Evolutionary conservation across 805 yeast genomes (phyloP).

Genomic region (Metschnikowia koreensis): DNA sequence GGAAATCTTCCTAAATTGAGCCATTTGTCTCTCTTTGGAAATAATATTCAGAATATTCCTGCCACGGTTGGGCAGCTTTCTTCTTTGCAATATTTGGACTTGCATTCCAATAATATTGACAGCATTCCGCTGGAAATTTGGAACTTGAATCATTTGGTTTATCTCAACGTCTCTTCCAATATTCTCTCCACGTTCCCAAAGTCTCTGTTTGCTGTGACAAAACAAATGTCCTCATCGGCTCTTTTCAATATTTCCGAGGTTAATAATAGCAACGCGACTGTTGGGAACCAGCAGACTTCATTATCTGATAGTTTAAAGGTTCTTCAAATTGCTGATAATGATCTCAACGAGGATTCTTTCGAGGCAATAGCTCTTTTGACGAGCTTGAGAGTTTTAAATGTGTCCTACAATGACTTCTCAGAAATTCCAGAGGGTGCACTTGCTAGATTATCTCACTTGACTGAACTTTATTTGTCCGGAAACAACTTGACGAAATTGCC

Average conservation of each 20-base stretch:
- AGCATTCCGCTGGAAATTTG: constrained; percentile 65
- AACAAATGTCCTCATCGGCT: constrained; percentile 31
- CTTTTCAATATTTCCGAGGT: not conserved
- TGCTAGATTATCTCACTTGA: constrained; percentile 52
- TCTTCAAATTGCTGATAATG: constrained; percentile 78
- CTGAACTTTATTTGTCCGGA: constrained; percentile 76
- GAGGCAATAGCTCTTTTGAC: constrained; percentile 59
- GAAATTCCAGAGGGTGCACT: constrained; percentile 81
- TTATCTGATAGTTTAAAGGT: constrained; percentile 52
- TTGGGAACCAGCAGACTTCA: constrained; percentile 14
- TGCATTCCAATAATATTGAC: constrained; percentile 82
- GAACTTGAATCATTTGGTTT: constrained; percentile 54
- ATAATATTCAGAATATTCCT: constrained; percentile 74
- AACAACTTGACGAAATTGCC: constrained; percentile 77
- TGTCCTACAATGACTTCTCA: constrained; percentile 79
- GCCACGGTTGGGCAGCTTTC: constrained; percentile 57
- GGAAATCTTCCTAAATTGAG: constrained; percentile 57
- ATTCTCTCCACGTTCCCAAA: constrained; percentile 60
- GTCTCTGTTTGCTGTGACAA: constrained; percentile 37
- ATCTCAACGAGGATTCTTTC: constrained; percentile 74
- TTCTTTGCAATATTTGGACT: constrained; percentile 64
- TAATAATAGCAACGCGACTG: not conserved
- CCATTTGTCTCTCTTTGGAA: constrained; percentile 67
- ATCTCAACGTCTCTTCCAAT: constrained; percentile 73
- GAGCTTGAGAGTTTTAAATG: constrained; percentile 61